Evolutionary conservation across 2,329 filamentous ascomycete genomes (phyloP).

Genomic region (Drechmeria coniospora): DNA sequence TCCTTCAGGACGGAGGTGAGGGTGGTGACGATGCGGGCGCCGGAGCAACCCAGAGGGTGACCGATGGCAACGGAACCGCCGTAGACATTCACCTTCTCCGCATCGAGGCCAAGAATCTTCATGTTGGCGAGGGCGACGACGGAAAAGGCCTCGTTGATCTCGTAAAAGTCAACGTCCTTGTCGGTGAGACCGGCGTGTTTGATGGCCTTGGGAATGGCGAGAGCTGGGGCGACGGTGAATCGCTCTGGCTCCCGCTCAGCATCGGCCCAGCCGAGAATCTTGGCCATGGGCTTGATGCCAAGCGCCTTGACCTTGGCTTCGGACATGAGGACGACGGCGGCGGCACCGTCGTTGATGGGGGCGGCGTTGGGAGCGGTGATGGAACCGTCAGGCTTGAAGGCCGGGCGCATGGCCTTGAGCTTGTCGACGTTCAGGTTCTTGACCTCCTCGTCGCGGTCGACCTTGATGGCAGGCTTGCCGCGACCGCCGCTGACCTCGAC

Average conservation of each 20-base stretch:
- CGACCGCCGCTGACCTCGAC: conserved; percentile 77
- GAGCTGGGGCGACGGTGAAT: conserved; percentile 85
- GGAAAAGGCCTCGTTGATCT: conserved; percentile 99
- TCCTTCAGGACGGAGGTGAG: conserved; percentile 76
- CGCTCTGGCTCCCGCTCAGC: conserved; percentile 82
- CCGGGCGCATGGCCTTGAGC: conserved; percentile 71
- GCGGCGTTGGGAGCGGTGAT: conserved; percentile 95
- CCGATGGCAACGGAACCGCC: conserved; percentile 92
- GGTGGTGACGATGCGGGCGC: conserved; percentile 85
- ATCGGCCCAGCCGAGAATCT: conserved; percentile 95
- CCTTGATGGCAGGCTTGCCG: conserved; percentile 69
- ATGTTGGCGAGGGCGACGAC: conserved; percentile 93
- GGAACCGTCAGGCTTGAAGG: conserved; percentile 70
- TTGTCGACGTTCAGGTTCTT: conserved; percentile 85
- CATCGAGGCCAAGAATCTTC: conserved; percentile 66
- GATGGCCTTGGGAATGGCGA: conserved; percentile 94
- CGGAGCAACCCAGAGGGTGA: conserved; percentile 85
- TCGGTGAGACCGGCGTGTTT: conserved; percentile 77
- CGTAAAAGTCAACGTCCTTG: conserved; percentile 76
- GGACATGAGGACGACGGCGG: conserved; percentile 83
- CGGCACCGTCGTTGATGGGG: conserved; percentile 86
- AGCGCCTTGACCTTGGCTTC: conserved; percentile 90
- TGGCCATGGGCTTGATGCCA: conserved; percentile 78
- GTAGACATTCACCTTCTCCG: conserved; percentile 87
- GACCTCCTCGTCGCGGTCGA: conserved; percentile 85